These are phyloP conservation scores for Solanum hybrid DNA, from an alignment of 305 asterid genomes.

Conservation along the genomic window DNA sequence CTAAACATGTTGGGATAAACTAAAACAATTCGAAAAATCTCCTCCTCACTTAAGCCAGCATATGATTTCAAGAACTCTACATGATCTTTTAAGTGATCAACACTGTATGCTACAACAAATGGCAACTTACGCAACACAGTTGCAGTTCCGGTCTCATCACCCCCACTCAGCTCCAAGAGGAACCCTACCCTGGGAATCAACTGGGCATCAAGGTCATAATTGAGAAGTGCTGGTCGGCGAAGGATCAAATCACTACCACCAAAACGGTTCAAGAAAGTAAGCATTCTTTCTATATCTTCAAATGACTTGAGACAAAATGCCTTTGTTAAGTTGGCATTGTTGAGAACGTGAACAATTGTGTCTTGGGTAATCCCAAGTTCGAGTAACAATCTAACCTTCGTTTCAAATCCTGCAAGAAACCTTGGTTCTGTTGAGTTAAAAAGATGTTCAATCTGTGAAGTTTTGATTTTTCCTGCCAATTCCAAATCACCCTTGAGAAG, in stretches of 20 bases:
- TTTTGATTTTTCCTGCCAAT: slow-evolving; percentile 43
- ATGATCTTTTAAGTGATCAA: slow-evolving; percentile 64
- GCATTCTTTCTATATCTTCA: slow-evolving; percentile 52
- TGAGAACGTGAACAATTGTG: slow-evolving; percentile 57
- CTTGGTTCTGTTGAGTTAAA: slow-evolving; percentile 34
- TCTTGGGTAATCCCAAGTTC: slow-evolving; percentile 50
- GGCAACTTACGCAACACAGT: slow-evolving; percentile 60
- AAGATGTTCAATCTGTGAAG: slow-evolving; percentile 51
- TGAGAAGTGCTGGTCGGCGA: slow-evolving; percentile 64
- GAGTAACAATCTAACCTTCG: slow-evolving; percentile 45
- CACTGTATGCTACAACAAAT: slow-evolving; percentile 54
- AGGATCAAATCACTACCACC: slow-evolving; percentile 61
- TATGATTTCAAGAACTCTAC: slow-evolving; percentile 62
- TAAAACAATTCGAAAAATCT: slow-evolving; percentile 59
- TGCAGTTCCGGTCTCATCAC: slow-evolving; percentile 45
- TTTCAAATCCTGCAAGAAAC: slow-evolving; percentile 51
- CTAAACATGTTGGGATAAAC: slow-evolving; percentile 68
- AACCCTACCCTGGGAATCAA: slow-evolving; percentile 68
- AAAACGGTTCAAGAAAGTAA: slow-evolving; percentile 48
- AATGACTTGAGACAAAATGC: slow-evolving; percentile 55
- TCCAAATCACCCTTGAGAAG: slow-evolving; percentile 27
- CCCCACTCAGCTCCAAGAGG: slow-evolving; percentile 54
- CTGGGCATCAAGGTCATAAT: slow-evolving; percentile 57
- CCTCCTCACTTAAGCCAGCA: slow-evolving; percentile 58
- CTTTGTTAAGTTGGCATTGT: slow-evolving; percentile 50